phyloP scores from a whole-genome alignment of 1,139 yeast genomes.

The Pichia sp. region DNA sequence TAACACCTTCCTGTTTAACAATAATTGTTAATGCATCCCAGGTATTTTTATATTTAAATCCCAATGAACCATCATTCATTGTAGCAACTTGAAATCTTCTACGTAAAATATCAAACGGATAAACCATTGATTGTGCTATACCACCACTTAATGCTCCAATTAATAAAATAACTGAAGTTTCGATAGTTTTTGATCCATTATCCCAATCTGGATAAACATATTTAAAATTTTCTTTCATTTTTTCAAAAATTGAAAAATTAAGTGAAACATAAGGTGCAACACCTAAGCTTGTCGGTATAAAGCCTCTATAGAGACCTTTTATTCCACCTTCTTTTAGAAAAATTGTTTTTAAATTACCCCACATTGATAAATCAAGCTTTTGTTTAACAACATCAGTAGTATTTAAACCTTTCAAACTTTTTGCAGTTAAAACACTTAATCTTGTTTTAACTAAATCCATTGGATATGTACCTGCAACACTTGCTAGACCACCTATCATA shows the following conservation, averaged over 20 bases:
- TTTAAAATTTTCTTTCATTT: conserved; percentile 48
- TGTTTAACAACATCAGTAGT: conserved; percentile 30
- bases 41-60: conserved; percentile 72
- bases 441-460: conserved; percentile 87
- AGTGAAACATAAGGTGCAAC: conserved; percentile 96
- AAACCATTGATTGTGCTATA: conserved; percentile 70
- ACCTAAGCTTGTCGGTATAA: conserved; percentile 83
- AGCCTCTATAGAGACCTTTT: conserved; percentile 72
- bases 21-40: conserved; percentile 65
- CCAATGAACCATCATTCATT: conserved; percentile 70
- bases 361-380: conserved; percentile 50
- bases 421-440: conserved; percentile 80
- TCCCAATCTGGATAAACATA: conserved; percentile 23
- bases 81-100: conserved; percentile 87
- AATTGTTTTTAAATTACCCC: conserved; percentile 50
- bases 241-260: conserved; percentile 86
- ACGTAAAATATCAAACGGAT: conserved; percentile 85
- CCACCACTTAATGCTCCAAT: conserved; percentile 92
- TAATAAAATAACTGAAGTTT: conserved; percentile 38
- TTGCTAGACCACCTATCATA: conserved; percentile 70
- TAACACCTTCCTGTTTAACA: conserved; percentile 63
- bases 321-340: conserved; percentile 78
- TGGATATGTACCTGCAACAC: conserved; percentile 86
- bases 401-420: conserved; percentile 42
- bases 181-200: not conserved